Base-by-base conservation (phyloP, 805 yeast genomes). In the Candida wancherniae region DNA sequence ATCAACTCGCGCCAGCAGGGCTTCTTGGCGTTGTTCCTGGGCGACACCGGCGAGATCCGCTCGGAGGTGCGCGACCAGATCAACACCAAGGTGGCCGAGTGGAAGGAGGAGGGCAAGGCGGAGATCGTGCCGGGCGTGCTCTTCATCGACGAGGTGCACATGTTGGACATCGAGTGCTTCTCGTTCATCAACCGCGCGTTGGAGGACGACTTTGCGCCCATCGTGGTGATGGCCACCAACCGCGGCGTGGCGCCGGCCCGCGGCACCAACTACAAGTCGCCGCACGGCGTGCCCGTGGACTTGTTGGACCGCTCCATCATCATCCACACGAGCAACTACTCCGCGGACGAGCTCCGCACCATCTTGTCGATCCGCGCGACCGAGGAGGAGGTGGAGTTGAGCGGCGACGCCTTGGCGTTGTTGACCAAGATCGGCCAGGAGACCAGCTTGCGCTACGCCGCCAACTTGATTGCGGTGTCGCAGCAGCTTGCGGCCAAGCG, bases 61-160 rank as follows among this genome's bases (percentile, higher is more conserved):
- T 76, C 92, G 12, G 97, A 92, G 58, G 87, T 92, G 17, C 79
- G 99, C 59, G 94, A 85, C 47, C 97, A 92, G 67, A 94, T 92
- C 55, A 92, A 92, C 64, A 80, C 88, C 25, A 88, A 92, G 63
- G 96, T 92, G 31, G 94, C 94, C 13, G 97, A 92, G 63, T 92
- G 97, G 95, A 86, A 84, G 51, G 97, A 92, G 63, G 97, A 92
- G 69, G 97, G 98, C 38, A 92, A 92, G 60, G 98, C 98, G 8
- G 94, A 90, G 57, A 86, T 92, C 44, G 86, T 86, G 24, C 97
- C 98, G 9, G 99, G 99, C 49, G 99, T 92, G 11, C 68, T 92
- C 47, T 92, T 92, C 59, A 87, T 92, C 47, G 99, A 92, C 61
- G 99, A 92, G 65, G 97, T 88, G 29, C 95, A 92, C 63, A 92